Evolutionary conservation across 2,329 filamentous ascomycete genomes (phyloP).

Genomic region (Simplicillium sp.): DNA sequence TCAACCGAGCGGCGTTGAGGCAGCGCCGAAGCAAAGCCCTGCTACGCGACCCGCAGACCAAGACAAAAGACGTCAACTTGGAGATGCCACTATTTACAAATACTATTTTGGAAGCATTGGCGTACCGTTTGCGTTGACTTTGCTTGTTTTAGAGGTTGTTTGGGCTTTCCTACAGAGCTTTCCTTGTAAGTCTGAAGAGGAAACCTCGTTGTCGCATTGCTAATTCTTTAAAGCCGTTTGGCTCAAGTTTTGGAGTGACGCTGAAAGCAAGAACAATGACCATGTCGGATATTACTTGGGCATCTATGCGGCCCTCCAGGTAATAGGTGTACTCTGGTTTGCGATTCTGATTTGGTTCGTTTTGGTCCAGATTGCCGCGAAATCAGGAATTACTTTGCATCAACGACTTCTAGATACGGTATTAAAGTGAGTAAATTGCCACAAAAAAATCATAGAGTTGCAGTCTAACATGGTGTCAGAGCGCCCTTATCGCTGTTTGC

Average conservation of each 20-base stretch:
- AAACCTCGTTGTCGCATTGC: background rate
- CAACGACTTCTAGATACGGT: constrained; percentile 14
- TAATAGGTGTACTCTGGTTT: constrained; percentile 12
- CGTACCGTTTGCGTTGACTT: constrained; percentile 7
- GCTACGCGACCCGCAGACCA: background rate
- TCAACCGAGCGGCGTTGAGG: no score
- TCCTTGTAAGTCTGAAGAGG: constrained; percentile 13
- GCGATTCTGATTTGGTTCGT: constrained; percentile 16
- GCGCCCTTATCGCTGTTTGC: constrained; percentile 31
- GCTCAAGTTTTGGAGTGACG: constrained; percentile 19
- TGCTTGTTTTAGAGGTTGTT: constrained; percentile 13
- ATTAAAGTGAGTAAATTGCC: constrained; percentile 11
- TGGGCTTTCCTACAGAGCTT: constrained; percentile 19
- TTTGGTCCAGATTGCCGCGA: constrained; percentile 15
- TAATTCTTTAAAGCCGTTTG: constrained; percentile 14
- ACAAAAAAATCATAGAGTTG: constrained; percentile 1
- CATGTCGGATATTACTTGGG: constrained; percentile 14
- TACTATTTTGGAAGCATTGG: constrained; percentile 21
- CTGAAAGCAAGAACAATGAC: constrained; percentile 7
- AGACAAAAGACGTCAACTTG: constrained; percentile 17
- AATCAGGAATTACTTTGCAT: constrained; percentile 16
- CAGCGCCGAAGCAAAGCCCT: constrained; percentile 13
- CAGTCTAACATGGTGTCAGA: constrained; percentile 11
- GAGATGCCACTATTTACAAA: constrained; percentile 16
- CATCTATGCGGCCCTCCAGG: constrained; percentile 14